Base-by-base conservation (phyloP, 2,329 filamentous ascomycete genomes). In the Aspergillus sojae region DNA sequence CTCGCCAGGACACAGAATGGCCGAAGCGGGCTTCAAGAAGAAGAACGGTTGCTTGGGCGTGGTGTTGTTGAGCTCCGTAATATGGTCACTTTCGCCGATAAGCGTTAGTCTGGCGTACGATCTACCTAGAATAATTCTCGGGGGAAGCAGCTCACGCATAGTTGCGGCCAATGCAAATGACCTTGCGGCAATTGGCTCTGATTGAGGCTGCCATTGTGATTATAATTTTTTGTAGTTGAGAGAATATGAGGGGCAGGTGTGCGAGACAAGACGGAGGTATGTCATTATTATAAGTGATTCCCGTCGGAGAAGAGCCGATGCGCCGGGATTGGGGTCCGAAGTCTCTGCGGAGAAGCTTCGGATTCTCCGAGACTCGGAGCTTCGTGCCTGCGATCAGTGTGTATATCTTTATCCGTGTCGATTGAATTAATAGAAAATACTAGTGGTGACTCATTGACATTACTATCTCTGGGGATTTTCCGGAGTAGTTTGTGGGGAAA, bases 11-110 rank as follows among this genome's bases (percentile, higher is more conserved):
- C 91, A 85, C 4, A 98, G 86, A 71, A 99, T 92, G 4, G 93
- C 92, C 46, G 91, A 92, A 0, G 94, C 82, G 1, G 95, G 95
- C 85, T 99, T 99, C 71, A 98, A 87, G 86, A 99, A 99, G 89
- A 97, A 99, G 83, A 99, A 98, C 30, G 95, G 95, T 80, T 97
- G 93, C 79, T 95, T 96, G 57, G 95, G 95, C 68, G 89, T 88
- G 65, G 86, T 84, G 79, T 90, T 97, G 80, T 93, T 93, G 70
- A 99, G 87, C 83, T 99, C 95, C 67, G 90, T 88, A 75, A 98
- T 91, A 81, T 99, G 95, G 79, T 97, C 95, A 73, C 92, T 95
- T 95, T 73, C 43, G 58, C 30, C 46, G 32, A 52, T 60, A 50
- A 69, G 65, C 4, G 34, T 56, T 39, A 26, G 39, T 45, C 41